Percentiles rank a stretch among this genome's conserved stretches.
phyloP scores from a whole-genome alignment of 768 basidiomycete species.

The Leccinum subgranulosum region DNA sequence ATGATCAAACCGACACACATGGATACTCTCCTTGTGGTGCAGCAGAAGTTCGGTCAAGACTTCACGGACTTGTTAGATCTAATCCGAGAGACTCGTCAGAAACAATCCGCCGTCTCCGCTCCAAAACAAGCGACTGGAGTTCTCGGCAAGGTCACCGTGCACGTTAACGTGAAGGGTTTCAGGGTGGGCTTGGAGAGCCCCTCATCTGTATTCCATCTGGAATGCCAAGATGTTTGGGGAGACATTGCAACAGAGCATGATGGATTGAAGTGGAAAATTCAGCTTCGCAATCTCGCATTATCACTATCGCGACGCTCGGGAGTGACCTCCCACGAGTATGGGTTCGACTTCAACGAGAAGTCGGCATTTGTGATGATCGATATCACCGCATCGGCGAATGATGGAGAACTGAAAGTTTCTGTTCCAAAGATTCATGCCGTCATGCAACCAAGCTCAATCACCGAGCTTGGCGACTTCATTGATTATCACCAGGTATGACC shows the following conservation, averaged over 20 bases:
- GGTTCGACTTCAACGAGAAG: conserved; percentile 57
- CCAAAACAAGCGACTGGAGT: conserved; percentile 14
- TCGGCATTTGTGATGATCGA: conserved; percentile 87
- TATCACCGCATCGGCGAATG: conserved; percentile 46
- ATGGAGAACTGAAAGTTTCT: conserved; percentile 43
- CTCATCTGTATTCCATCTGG: conserved; percentile 69
- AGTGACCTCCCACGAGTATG: conserved; percentile 31
- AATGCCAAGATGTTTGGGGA: conserved; percentile 73
- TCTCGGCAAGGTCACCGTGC: conserved; percentile 41
- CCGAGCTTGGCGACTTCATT: conserved; percentile 84
- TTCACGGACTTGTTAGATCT: conserved; percentile 76
- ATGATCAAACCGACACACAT: conserved; percentile 79
- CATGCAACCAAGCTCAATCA: conserved; percentile 91
- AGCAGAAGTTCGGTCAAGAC: conserved; percentile 88
- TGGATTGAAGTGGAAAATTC: conserved; percentile 61
- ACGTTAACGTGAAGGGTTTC: conserved; percentile 75
- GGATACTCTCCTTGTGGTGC: conserved; percentile 80
- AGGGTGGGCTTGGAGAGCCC: conserved; percentile 73
- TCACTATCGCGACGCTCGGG: conserved; percentile 68
- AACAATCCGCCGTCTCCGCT: conserved; percentile 13
- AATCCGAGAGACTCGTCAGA: conserved; percentile 56
- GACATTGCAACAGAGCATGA: conserved; percentile 44
- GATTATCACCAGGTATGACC: conserved; percentile 72
- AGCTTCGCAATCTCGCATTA: conserved; percentile 72
- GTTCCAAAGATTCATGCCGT: conserved; percentile 85